A percentile compares a stretch with the other conserved stretches of the same genome.
These are phyloP conservation scores for Scopulariopsis brevicaulis DNA, from an alignment of 2,329 filamentous ascomycete species.

Conservation along the genomic window DNA sequence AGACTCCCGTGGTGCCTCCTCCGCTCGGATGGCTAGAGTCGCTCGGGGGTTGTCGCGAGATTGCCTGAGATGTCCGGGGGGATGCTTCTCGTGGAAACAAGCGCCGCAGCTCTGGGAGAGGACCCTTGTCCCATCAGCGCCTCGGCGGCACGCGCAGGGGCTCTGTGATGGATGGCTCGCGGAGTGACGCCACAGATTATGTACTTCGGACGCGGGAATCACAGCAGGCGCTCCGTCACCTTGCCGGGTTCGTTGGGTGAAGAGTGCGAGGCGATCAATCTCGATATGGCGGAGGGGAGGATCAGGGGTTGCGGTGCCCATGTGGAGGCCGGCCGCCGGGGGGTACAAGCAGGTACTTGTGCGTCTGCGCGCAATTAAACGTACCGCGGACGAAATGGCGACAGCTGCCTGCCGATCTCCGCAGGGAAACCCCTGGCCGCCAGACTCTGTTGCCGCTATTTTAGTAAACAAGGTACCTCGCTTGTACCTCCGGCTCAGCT, in stretches of 20 bases:
- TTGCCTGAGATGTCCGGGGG: background rate
- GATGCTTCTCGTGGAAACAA: background rate
- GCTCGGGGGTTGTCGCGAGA: background rate
- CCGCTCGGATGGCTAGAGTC: background rate
- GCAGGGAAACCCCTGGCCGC: background rate
- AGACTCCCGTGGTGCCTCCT: background rate
- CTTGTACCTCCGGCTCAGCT: no score
- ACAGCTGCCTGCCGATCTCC: background rate
- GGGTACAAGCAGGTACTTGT: background rate
- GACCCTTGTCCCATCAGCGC: background rate
- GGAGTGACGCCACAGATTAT: background rate
- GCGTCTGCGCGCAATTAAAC: no score
- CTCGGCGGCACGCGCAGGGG: background rate
- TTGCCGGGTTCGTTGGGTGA: background rate
- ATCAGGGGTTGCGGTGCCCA: background rate
- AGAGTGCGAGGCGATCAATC: background rate
- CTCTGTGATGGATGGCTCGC: background rate
- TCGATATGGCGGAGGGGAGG: background rate
- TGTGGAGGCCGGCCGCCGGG: background rate
- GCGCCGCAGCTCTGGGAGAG: background rate
- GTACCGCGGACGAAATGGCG: background rate
- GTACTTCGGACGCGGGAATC: background rate
- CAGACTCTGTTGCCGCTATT: background rate
- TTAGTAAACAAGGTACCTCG: background rate
- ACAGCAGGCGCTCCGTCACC: background rate